Conservation (phyloP, 2,329 filamentous ascomycete species). For the Raffaelea deltoideospora region DNA sequence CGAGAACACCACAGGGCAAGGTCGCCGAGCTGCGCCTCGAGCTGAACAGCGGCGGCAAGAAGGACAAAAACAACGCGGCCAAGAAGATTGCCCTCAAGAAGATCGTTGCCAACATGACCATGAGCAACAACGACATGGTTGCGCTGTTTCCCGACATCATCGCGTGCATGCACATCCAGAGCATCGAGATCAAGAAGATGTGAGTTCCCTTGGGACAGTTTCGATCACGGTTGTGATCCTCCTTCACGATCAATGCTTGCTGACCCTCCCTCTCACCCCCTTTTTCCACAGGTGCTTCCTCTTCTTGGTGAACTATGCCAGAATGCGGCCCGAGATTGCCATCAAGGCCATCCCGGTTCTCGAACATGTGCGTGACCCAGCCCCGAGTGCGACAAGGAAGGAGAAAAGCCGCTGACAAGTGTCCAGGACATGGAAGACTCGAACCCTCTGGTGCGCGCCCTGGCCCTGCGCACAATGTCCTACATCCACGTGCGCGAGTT, state of each 20-base stretch:
- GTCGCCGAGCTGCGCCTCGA: conserved; percentile 92
- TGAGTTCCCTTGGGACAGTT: conserved; percentile 24
- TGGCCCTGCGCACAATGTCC: conserved; percentile 88
- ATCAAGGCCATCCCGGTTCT: conserved; percentile 83
- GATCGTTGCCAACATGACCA: conserved; percentile 99
- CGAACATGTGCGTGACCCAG: conserved; percentile 44
- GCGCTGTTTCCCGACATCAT: conserved; percentile 92
- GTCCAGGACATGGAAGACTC: conserved; percentile 77
- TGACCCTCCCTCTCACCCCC: background rate
- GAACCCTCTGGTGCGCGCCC: conserved; percentile 81
- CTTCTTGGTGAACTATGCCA: conserved; percentile 91
- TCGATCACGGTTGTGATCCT: background rate
- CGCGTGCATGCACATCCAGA: conserved; percentile 85
- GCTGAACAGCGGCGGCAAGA: conserved; percentile 84
- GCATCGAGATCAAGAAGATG: conserved; percentile 99
- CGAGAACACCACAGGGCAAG: conserved; percentile 72
- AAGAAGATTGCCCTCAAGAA: conserved; percentile 99
- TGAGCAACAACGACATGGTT: conserved; percentile 99
- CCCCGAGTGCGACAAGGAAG: too few species aligned
- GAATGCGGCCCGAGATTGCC: conserved; percentile 86
- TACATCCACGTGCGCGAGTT: conserved; percentile 96
- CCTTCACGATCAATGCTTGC: conserved; percentile 6
- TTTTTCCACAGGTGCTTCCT: conserved; percentile 69
- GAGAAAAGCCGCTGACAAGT: background rate
- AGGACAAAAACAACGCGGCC: conserved; percentile 87